Conservation (phyloP, 352 stramenopile species). For the Phytophthora niederhauseri region DNA sequence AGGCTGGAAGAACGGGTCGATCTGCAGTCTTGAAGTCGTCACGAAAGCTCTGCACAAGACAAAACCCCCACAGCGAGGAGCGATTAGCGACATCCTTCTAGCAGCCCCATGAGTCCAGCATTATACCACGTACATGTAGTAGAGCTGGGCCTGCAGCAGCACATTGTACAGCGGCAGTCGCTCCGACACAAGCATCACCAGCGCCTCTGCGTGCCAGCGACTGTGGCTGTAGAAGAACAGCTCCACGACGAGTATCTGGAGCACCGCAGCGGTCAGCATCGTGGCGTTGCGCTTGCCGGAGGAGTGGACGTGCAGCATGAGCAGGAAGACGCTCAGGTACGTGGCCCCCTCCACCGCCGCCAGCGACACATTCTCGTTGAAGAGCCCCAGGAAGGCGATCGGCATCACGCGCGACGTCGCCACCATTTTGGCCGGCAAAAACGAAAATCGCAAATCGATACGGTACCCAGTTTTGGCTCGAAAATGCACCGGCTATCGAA, state of each 20-base stretch:
- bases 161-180: conserved; percentile 67
- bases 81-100: background rate
- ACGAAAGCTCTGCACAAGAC: conserved; percentile 66
- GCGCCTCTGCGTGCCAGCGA: conserved; percentile 73
- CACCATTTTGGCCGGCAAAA: conserved; percentile 30
- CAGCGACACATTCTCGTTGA: conserved; percentile 84
- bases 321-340: conserved; percentile 67
- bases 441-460: conserved; percentile 1
- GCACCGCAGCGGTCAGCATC: conserved; percentile 50
- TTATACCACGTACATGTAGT: conserved; percentile 64
- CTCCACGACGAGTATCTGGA: conserved; percentile 65
- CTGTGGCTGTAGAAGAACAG: conserved; percentile 66
- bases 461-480: background rate
- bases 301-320: conserved; percentile 79
- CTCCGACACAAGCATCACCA: conserved; percentile 71
- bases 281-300: conserved; percentile 79
- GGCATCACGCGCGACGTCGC: conserved; percentile 59
- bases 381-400: conserved; percentile 65
- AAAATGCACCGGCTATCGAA: background rate
- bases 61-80: background rate
- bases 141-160: conserved; percentile 73
- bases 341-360: conserved; percentile 62
- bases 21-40: conserved; percentile 62
- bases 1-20: conserved; percentile 76
- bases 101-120: background rate